A percentile compares a stretch with the other conserved stretches of the same genome.
phyloP scores from a whole-genome alignment of 371 early-diverging fungal species.

The Encephalitozoon intestinalis region DNA sequence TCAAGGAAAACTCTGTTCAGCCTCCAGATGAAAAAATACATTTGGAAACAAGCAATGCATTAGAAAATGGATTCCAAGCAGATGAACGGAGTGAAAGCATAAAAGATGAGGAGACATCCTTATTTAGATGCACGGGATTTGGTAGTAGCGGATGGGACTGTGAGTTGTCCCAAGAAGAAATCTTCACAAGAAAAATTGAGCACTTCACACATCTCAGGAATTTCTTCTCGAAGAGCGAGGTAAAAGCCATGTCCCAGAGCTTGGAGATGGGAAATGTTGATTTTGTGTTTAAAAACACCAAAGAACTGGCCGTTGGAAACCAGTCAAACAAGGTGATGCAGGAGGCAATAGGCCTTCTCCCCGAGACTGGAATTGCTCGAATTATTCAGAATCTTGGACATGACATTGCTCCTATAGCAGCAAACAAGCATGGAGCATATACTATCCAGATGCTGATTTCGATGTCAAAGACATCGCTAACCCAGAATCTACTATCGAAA shows the following conservation, averaged over 20 bases:
- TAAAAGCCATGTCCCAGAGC: slow-evolving; percentile 17
- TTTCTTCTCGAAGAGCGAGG: slow-evolving; percentile 33
- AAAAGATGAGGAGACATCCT: not conserved
- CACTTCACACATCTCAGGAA: slow-evolving; percentile 43
- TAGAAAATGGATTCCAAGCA: not conserved
- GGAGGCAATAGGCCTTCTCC: slow-evolving; percentile 37
- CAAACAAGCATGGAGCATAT: slow-evolving; percentile 62
- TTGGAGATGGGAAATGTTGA: slow-evolving; percentile 8
- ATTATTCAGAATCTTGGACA: slow-evolving; percentile 35
- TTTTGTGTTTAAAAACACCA: slow-evolving; percentile 36
- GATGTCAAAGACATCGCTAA: not conserved
- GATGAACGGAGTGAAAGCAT: not conserved
- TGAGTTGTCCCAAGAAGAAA: not conserved
- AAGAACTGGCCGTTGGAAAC: slow-evolving; percentile 55
- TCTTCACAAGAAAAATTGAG: slow-evolving; percentile 30
- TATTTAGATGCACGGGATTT: not conserved
- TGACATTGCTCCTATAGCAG: slow-evolving; percentile 56
- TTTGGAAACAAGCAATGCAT: not conserved
- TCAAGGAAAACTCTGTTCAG: not conserved
- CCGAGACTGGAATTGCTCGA: slow-evolving; percentile 38
- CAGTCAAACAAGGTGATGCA: slow-evolving; percentile 59
- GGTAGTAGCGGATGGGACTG: not conserved
- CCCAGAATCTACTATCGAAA: slow-evolving; percentile 36
- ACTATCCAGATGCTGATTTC: slow-evolving; percentile 57
- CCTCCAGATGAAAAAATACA: not conserved